Base-by-base conservation (phyloP, 2,329 filamentous ascomycete species). In the Parastagonospora nodorum region DNA sequence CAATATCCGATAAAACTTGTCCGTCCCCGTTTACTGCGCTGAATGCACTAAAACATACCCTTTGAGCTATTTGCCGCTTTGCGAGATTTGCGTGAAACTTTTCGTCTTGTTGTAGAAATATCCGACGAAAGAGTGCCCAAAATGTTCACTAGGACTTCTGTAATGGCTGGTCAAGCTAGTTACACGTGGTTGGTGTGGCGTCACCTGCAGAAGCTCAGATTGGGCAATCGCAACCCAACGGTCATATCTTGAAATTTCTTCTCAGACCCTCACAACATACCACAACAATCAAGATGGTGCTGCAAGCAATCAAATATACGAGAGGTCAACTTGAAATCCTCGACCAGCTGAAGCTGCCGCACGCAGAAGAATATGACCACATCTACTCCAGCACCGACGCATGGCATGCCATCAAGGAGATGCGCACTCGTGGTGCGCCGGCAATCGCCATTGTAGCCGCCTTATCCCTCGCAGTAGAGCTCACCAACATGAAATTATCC, bases 401-500 rank as follows among this genome's bases (percentile, higher is more conserved):
- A 32, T 94, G 90, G 76, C 87, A 91, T 71, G 89, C 88, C 64
- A 94, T 94, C 76, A 86, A 85, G 63, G 82, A 88, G 12, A 94
- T 94, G 90, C 85, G 90, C 65, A 90, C 79, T 47, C 80, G 85
- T 45, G 88, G 90, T 35, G 94, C 94, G 5, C 94, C 94, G 0
- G 94, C 94, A 39, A 99, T 99, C 72, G 94, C 94, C 38, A 97
- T 99, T 58, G 94, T 99, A n/a, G 94, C 94, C 16, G 90, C 89
- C 15, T 83, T 99, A 30, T 88, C 90, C 2, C 83, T 97, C 31
- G 92, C 92, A 1, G 90, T 96, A 8, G 93, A 97, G 73, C 76
- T 97, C 8, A 79, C 85, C 43, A 82, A 83, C 7, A 81, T 82
- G 51, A 79, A 78, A 58, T 61, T 81, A 5, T 76, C 83, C 1